Evolutionary conservation across 2,329 filamentous ascomycete species (phyloP).

Genomic region (Epichloe uncinata): DNA sequence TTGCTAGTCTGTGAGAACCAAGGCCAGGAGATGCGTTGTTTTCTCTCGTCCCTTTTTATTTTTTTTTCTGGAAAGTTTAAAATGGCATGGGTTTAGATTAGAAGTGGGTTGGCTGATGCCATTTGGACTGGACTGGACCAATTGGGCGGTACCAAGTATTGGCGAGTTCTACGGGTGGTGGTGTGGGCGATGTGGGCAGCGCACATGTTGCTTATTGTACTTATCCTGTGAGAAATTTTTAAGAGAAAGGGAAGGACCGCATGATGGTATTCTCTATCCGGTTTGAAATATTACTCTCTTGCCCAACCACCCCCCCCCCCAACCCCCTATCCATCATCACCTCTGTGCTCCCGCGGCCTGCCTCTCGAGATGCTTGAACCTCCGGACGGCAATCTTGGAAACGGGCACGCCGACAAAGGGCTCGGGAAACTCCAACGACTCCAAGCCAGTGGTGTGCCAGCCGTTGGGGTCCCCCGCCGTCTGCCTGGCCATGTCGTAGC

Average conservation of each 20-base stretch:
- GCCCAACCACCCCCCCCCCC: too few species aligned
- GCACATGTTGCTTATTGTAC: too few species aligned
- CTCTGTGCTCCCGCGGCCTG: neutral
- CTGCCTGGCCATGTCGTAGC: slow-evolving; percentile 17
- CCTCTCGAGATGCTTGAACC: slow-evolving; percentile 7
- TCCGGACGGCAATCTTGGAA: slow-evolving; percentile 15
- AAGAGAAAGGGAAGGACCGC: too few species aligned
- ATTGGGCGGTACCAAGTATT: too few species aligned
- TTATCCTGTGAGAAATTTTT: too few species aligned
- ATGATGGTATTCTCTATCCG: neutral
- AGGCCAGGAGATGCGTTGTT: too few species aligned
- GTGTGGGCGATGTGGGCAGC: too few species aligned
- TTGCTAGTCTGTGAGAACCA: too few species aligned
- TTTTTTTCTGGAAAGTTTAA: neutral
- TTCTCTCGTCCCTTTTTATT: neutral
- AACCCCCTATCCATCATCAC: neutral
- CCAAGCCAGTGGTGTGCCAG: slow-evolving; percentile 18
- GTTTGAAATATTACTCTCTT: neutral
- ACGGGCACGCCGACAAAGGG: slow-evolving; percentile 14
- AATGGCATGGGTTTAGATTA: neutral
- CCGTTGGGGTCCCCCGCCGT: slow-evolving; percentile 7
- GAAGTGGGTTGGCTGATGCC: neutral
- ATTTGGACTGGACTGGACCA: too few species aligned
- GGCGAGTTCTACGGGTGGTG: too few species aligned
- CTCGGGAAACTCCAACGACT: slow-evolving; percentile 12